Evolutionary conservation across 2,329 filamentous ascomycete species (phyloP).

Genomic region (Aspergillus sp.): DNA sequence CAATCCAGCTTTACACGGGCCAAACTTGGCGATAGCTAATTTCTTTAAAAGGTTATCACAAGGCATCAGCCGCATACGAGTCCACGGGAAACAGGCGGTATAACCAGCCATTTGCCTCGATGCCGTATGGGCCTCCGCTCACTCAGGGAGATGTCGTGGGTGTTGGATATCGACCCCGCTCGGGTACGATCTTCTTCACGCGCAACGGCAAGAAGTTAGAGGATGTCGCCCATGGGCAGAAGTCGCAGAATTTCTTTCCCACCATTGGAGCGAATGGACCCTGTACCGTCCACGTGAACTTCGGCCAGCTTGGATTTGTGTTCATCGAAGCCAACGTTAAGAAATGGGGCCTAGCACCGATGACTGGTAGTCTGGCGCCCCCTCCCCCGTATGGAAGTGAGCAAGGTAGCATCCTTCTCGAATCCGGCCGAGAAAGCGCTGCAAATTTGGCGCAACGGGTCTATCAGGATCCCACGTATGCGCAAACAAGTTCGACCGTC

Average conservation of each 20-base stretch:
- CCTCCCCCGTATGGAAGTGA: slow-evolving; percentile 96
- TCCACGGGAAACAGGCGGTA: slow-evolving; percentile 83
- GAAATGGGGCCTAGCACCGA: slow-evolving; percentile 97
- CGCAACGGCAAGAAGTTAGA: slow-evolving; percentile 97
- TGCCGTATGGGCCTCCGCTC: slow-evolving; percentile 77
- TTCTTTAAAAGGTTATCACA: slow-evolving; percentile 72
- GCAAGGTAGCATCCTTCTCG: slow-evolving; percentile 91
- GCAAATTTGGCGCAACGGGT: slow-evolving; percentile 40
- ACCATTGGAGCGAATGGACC: slow-evolving; percentile 95
- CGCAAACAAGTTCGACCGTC: slow-evolving; percentile 75
- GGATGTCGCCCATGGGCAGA: slow-evolving; percentile 88
- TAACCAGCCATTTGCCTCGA: slow-evolving; percentile 85
- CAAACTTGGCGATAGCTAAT: slow-evolving; percentile 10
- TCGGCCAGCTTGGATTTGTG: slow-evolving; percentile 95
- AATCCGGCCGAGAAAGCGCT: slow-evolving; percentile 68
- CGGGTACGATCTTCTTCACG: slow-evolving; percentile 95
- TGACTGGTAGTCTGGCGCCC: slow-evolving; percentile 90
- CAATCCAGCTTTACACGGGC: background rate
- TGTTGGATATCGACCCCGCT: slow-evolving; percentile 90
- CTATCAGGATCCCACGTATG: slow-evolving; percentile 62
- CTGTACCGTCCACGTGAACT: slow-evolving; percentile 91
- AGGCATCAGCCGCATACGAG: slow-evolving; percentile 85
- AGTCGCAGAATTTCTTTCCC: slow-evolving; percentile 95
- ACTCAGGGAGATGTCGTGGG: slow-evolving; percentile 95
- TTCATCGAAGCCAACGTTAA: slow-evolving; percentile 99